Percentiles rank a stretch among this genome's conserved stretches.
Evolutionary conservation across 345 rosid species (phyloP).

Genomic region (Camelina neglecta): DNA sequence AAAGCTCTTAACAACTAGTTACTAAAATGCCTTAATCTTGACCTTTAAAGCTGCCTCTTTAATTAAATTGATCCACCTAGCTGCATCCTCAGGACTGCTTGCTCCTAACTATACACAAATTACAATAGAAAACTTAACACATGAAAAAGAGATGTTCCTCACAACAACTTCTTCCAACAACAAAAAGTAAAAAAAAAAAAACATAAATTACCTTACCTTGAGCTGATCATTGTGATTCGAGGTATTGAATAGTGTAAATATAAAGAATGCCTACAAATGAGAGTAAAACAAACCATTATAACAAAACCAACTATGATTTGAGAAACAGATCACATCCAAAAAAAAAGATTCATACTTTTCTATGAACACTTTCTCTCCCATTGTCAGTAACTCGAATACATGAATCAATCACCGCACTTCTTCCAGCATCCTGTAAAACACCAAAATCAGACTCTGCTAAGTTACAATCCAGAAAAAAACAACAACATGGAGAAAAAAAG

Average conservation of each 20-base stretch:
- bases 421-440: conserved; percentile 61
- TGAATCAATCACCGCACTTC: conserved; percentile 83
- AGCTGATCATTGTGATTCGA: conserved; percentile 92
- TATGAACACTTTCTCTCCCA: conserved; percentile 91
- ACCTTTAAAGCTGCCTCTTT: conserved; percentile 89
- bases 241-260: conserved; percentile 83
- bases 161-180: conserved; percentile 17
- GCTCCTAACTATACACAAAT: conserved; percentile 70
- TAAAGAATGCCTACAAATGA: conserved; percentile 76
- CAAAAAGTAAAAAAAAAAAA: background rate
- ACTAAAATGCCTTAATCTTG: conserved; percentile 11
- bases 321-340: background rate
- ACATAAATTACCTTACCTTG: conserved; percentile 65
- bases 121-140: conserved; percentile 40
- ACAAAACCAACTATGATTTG: background rate
- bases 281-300: conserved; percentile 20
- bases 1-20: conserved; percentile 9
- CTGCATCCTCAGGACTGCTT: conserved; percentile 95
- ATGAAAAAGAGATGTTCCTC: conserved; percentile 21
- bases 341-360: conserved; percentile 61
- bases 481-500: background rate
- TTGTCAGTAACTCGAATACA: conserved; percentile 91
- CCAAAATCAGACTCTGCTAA: conserved; percentile 7
- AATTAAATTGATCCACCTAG: conserved; percentile 86
- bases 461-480: background rate